Base-by-base conservation (phyloP, 2,329 filamentous ascomycete genomes). In the Purpureocillium takamizusanense region DNA sequence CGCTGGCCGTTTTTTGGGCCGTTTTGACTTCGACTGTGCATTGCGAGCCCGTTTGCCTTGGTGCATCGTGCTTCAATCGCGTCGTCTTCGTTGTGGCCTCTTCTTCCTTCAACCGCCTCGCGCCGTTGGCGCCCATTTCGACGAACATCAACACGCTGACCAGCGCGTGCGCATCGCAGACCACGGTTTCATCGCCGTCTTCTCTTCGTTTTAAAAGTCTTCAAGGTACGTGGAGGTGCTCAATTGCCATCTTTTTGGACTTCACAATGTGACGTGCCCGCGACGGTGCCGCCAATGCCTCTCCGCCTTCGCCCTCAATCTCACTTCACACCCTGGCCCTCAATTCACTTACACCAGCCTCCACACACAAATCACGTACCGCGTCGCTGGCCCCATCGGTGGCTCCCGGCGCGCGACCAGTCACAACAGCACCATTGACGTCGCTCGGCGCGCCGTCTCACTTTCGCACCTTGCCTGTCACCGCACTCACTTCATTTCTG, bases 221-320 rank as follows among this genome's bases (percentile, higher is more conserved):
- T 46, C 45, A 53, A 60, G 54, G 64, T 67, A 63, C 54, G 65
- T 54, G 53, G 53, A 41, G 43, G 25, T 14, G 32, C 48, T 40
- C 43, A 35, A 18, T 45, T 40, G 38, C 31, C 23, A 42, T 43
- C 14, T 54, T 59, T 62, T 38, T 35, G 41, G 58, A 55, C 55
- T 67, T 63, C 51, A 25, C 21, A 25, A 6, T 25, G 21, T 25
- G 21, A 25, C 21, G 21, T 10, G 21, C 21, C 10, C 21, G 21
- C 6, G 21, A 25, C 5, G 6, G 21, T 10, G 21, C 6, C 21
- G 21, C 21, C 21, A 25, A 25, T 25, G 21, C 6, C 21, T 25
- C 21, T 25, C 10, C 21, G 21, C 21, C 21, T 10, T 5, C 21
- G 21, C 21, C 21, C 10, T 25, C 21, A 25, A n/a, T n/a, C 21